Conservation (phyloP, 495 filamentous ascomycete species). For the Hyphodiscus hymeniophilus region DNA sequence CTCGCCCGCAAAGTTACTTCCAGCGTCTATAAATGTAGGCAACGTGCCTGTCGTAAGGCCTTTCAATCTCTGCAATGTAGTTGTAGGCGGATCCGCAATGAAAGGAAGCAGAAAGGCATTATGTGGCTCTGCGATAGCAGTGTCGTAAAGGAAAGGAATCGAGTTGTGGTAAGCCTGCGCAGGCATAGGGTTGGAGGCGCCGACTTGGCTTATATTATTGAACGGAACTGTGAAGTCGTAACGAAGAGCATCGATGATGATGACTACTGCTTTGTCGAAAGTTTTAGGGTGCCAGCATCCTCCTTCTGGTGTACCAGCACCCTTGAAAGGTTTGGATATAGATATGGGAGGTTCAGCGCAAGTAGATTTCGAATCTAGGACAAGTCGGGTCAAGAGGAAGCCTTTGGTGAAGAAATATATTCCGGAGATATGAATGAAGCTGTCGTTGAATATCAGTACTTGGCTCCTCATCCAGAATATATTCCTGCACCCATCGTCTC, state of each 20-base stretch:
- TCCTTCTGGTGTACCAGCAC: slow-evolving; percentile 37
- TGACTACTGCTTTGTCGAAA: slow-evolving; percentile 83
- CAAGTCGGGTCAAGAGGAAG: slow-evolving; percentile 90
- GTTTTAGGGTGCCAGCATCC: slow-evolving; percentile 95
- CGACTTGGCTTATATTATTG: slow-evolving; percentile 31
- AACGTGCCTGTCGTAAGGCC: slow-evolving; percentile 92
- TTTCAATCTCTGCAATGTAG: slow-evolving; percentile 87
- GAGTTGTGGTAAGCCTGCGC: slow-evolving; percentile 74
- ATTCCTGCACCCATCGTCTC: background rate
- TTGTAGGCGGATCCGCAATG: slow-evolving; percentile 93
- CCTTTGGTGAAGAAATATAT: slow-evolving; percentile 92
- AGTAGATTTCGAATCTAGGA: slow-evolving; percentile 80
- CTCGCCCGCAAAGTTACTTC: slow-evolving; percentile 91
- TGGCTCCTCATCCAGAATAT: background rate
- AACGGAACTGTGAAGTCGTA: slow-evolving; percentile 96
- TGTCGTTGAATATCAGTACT: slow-evolving; percentile 9
- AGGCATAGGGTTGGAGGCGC: background rate
- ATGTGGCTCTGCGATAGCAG: slow-evolving; percentile 57
- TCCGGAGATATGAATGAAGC: slow-evolving; percentile 64
- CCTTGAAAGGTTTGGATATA: slow-evolving; percentile 23
- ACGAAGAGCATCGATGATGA: slow-evolving; percentile 88
- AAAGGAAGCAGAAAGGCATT: slow-evolving; percentile 90
- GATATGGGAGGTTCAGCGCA: slow-evolving; percentile 65
- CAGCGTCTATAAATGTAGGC: slow-evolving; percentile 88
- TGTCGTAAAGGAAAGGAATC: slow-evolving; percentile 77